Evolutionary conservation across 2,329 filamentous ascomycete species (phyloP).

Genomic region (Neofusicoccum sp.): DNA sequence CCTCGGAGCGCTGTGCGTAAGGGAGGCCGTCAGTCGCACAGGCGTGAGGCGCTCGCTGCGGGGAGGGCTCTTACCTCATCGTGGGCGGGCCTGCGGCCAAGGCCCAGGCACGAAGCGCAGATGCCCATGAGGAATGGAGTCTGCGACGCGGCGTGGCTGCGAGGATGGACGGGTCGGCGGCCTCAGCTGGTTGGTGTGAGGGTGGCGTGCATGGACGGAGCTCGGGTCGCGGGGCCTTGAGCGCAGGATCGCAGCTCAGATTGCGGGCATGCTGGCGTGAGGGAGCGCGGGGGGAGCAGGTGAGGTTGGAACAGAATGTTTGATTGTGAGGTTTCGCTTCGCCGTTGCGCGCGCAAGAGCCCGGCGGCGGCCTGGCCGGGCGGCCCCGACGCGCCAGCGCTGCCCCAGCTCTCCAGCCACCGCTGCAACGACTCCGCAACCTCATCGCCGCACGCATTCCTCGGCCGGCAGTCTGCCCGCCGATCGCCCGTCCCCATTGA

Average conservation of each 20-base stretch:
- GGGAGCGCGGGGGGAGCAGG: constrained; percentile 3
- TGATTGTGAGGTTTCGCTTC: constrained; percentile 22
- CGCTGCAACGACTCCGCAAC: background rate
- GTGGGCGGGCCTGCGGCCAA: constrained; percentile 46
- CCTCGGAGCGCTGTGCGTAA: constrained; percentile 45
- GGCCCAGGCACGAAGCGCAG: constrained; percentile 53
- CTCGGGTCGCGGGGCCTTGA: background rate
- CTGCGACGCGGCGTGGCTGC: constrained; percentile 12
- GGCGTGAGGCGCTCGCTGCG: background rate
- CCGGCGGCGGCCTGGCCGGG: constrained; percentile 4
- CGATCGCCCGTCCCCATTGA: background rate
- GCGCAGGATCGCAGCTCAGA: constrained; percentile 5
- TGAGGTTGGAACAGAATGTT: constrained; percentile 22
- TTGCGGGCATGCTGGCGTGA: constrained; percentile 14
- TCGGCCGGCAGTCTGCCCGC: background rate
- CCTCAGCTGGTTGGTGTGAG: constrained; percentile 19
- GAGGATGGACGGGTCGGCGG: constrained; percentile 3
- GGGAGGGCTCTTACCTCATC: constrained; percentile 42
- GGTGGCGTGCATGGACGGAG: constrained; percentile 19
- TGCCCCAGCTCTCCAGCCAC: constrained; percentile 3
- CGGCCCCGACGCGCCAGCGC: background rate
- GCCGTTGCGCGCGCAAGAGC: background rate
- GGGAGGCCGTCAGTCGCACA: constrained; percentile 18
- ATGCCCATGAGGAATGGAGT: constrained; percentile 44
- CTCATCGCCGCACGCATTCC: constrained; percentile 6